Percentiles rank a stretch among this genome's conserved stretches.
These are phyloP conservation scores for Hypericum perforatum DNA, from an alignment of 345 rosid species.

Conservation along the genomic window DNA sequence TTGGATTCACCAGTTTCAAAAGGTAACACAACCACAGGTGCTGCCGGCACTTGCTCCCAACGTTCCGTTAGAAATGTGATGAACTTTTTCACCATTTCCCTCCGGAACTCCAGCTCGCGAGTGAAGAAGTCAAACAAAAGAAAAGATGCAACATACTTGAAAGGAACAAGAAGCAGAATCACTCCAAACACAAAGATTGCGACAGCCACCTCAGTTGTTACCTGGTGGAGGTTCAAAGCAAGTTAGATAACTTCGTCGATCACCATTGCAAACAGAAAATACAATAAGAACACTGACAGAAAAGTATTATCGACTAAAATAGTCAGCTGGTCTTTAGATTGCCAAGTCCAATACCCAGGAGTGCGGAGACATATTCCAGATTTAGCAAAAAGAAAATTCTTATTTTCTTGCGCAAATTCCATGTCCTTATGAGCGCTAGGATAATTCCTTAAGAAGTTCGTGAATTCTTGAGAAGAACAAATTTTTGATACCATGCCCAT, in stretches of 20 bases:
- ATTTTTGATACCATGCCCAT: too few relatives aligned
- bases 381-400: too few relatives aligned
- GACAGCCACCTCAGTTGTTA: constrained; percentile 74
- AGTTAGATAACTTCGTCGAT: neutral
- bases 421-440: too few relatives aligned
- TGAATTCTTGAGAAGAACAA: too few relatives aligned
- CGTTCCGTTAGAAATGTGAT: constrained; percentile 56
- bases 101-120: constrained; percentile 74
- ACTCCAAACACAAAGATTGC: constrained; percentile 49
- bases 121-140: constrained; percentile 70
- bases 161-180: constrained; percentile 54
- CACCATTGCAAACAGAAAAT: too few relatives aligned
- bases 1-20: constrained; percentile 36
- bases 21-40: constrained; percentile 75
- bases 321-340: too few relatives aligned
- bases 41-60: constrained; percentile 78
- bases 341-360: too few relatives aligned
- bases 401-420: too few relatives aligned
- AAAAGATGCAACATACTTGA: constrained; percentile 68
- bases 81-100: constrained; percentile 62
- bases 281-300: too few relatives aligned
- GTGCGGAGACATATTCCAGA: too few relatives aligned
- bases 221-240: constrained; percentile 27
- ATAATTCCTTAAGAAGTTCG: too few relatives aligned
- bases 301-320: too few relatives aligned